Evolutionary conservation across 768 basidiomycete genomes (phyloP), one percentile per base, ranked within the genome.

Genomic region (Lentinus tigrinus): DNA sequence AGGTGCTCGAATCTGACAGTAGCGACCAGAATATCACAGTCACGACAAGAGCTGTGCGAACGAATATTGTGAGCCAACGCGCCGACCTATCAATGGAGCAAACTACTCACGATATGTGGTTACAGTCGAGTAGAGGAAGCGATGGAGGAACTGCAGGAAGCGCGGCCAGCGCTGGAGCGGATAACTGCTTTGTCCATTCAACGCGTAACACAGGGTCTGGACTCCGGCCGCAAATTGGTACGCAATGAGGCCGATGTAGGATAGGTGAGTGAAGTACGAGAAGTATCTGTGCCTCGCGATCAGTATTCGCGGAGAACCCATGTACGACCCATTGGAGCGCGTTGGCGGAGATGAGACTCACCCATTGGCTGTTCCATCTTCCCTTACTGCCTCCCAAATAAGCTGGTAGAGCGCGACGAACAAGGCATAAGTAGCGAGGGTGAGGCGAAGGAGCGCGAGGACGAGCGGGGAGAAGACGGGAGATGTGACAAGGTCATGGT

Each of bases 11-110:
- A 16, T 73, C 68, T 2, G 83, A 62, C 5, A 89, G 73, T 11
- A 88, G 67, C 0, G 75, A 66, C 88, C 88, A 89, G 66, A 73
- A 89, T 0, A 88, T 83, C 26, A 79, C 69, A 0, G 87, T 87
- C 2, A 88, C 85, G 11, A 89, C 62, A 53, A 89, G 71, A 16
- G 88, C 87, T 89, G 56, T 43, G 24, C n/a, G 19, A 13, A 19
- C 21, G 36, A 7, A 46, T 16, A 34, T 23, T 44, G 54, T 26
- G 28, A 37, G 58, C 27, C 17, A n/a, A 6, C 14, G 10, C 10
- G 36, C n/a, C 37, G n/a, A 2, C 7, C 14, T 7, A 11, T 19
- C 27, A n/a, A 31, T 13, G 8, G 16, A 44, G 6, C 42, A 44
- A 39, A 13, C 2, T 49, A 78, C 85, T 67, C 67, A 89, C 88